These are phyloP conservation scores for Cryptosporidium sp. DNA, from an alignment of 169 alveolate species.

Conservation along the genomic window DNA sequence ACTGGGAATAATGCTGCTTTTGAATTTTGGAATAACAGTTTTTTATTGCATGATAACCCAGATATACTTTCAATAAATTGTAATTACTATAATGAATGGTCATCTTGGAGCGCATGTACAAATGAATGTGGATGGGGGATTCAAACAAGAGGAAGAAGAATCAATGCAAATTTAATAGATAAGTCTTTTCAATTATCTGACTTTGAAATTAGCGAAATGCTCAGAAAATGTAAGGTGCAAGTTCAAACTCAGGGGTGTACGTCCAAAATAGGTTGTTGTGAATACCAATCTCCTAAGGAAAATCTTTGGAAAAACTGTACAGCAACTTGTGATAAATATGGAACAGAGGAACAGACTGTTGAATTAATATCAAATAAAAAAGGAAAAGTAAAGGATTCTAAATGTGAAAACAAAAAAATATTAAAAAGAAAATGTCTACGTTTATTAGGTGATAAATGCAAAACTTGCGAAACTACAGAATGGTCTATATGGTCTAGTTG, in stretches of 20 bases:
- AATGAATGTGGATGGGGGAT: constrained; percentile 60
- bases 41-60: constrained; percentile 33
- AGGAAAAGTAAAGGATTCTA: constrained; percentile 6
- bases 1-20: neutral
- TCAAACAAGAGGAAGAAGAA: constrained; percentile 66
- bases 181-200: neutral
- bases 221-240: constrained; percentile 20
- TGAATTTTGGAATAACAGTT: constrained; percentile 33
- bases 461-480: neutral
- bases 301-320: constrained; percentile 24
- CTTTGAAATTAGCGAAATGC: neutral
- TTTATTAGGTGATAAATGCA: constrained; percentile 2
- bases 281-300: constrained; percentile 25
- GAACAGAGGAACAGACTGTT: constrained; percentile 35
- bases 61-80: constrained; percentile 36
- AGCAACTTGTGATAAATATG: constrained; percentile 3
- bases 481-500: constrained; percentile 49
- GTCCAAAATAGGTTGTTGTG: constrained; percentile 36
- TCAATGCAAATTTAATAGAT: constrained; percentile 11
- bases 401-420: constrained; percentile 21
- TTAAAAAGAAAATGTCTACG: constrained; percentile 17
- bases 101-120: constrained; percentile 54
- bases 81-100: constrained; percentile 36
- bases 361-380: constrained; percentile 21
- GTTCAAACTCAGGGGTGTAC: constrained; percentile 62